Base-by-base conservation (phyloP, 495 filamentous ascomycete genomes). In the Glarea lozoyensis region DNA sequence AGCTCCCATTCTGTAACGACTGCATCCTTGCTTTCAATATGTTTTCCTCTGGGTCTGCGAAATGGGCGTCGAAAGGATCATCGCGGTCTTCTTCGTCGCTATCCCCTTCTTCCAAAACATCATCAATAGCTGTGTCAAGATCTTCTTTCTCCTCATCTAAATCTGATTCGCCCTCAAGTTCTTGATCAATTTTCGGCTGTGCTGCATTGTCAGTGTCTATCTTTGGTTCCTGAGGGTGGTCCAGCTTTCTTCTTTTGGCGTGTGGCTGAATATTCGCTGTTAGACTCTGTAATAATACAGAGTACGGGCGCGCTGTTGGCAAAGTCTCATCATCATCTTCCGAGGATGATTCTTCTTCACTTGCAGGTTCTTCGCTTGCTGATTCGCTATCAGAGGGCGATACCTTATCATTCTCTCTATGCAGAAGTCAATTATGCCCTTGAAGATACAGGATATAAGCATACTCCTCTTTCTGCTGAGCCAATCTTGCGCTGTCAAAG, bases 11-110 rank as follows among this genome's bases (percentile, higher is more conserved):
- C 50, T 80, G 58, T 19, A 89, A 63, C 6, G 63, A 59, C 23
- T 65, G 63, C 7, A 76, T 30, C 37, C 68, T 67, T 48, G 60
- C 60, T 7, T 64, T 60, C 2, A 88, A 49, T 15, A 70, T 60
- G 4, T 70, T 63, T 29, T 81, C 73, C 13, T 84, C 72, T 1
- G 76, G 73, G 16, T 63, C 61, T 21, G 74, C 71, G 60, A 94
- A 90, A 59, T 95, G 90, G 24, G 68, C 64, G 37, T 88, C 78
- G 54, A 93, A 95, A 2, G 85, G 80, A 58, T 94, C 88, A 1
- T 67, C 66, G 19, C 60, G 58, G 61, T 78, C 67, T 22, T 70
- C 65, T 15, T 70, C 58, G 35, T 78, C 72, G 10, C 71, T 65
- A 33, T 49, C 60, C 24, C 59, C 61, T 29, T 69, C 66, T n/a